Conservation (phyloP, 2,329 filamentous ascomycete species). For the Trichophyton simii region DNA sequence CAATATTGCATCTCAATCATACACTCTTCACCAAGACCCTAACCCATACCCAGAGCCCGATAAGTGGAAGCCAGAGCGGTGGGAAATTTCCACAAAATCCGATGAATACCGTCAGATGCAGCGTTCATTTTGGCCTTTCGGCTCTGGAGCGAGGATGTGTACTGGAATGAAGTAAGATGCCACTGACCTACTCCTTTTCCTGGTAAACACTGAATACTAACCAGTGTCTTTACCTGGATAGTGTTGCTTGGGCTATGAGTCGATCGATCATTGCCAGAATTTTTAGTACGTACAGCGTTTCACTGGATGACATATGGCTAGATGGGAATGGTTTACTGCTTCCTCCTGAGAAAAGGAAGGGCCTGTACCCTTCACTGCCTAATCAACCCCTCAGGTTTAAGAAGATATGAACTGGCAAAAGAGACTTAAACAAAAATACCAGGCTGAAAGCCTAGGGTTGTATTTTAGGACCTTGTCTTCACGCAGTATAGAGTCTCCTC, state of each 20-base stretch:
- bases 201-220: neutral
- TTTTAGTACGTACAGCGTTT: conserved; percentile 11
- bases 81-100: conserved; percentile 42
- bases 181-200: no score
- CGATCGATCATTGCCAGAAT: conserved; percentile 11
- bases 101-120: conserved; percentile 41
- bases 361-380: conserved; percentile 8
- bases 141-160: conserved; percentile 39
- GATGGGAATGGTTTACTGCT: conserved; percentile 4
- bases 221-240: neutral
- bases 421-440: neutral
- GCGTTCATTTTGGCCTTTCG: conserved; percentile 43
- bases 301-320: conserved; percentile 7
- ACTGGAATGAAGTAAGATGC: conserved; percentile 17
- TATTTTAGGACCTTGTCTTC: no score
- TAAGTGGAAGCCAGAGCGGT: conserved; percentile 42
- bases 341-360: conserved; percentile 8
- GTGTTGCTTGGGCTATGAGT: conserved; percentile 13
- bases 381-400: conserved; percentile 9
- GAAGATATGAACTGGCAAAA: neutral
- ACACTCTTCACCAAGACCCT: conserved; percentile 40
- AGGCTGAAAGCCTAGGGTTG: no score
- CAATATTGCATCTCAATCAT: conserved; percentile 11
- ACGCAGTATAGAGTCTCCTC: no score
- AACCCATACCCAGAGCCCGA: conserved; percentile 40